These are phyloP conservation scores for Umbelopsis isabellina DNA, from an alignment of 192 early-diverging fungal species.

Conservation along the genomic window DNA sequence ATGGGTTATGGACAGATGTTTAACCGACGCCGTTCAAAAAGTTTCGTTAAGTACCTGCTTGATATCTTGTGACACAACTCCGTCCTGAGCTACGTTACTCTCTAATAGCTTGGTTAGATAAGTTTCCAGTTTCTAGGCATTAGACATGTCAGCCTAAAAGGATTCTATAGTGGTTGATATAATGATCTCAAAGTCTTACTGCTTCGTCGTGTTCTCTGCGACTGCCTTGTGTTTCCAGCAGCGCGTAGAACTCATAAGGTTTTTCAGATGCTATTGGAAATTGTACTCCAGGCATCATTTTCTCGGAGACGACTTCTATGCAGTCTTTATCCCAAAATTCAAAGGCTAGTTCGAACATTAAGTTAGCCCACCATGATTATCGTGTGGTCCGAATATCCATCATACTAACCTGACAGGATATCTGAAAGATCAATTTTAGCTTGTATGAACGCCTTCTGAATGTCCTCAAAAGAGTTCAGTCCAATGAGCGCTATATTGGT, in stretches of 20 bases:
- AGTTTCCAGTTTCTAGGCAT: slow-evolving; percentile 64
- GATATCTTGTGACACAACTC: slow-evolving; percentile 85
- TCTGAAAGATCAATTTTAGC: slow-evolving; percentile 84
- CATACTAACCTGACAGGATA: slow-evolving; percentile 69
- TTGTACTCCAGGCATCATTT: slow-evolving; percentile 57
- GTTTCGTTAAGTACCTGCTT: slow-evolving; percentile 16
- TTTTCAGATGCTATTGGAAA: slow-evolving; percentile 59
- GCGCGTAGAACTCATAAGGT: slow-evolving; percentile 80
- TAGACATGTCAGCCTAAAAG: not conserved
- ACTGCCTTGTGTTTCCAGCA: slow-evolving; percentile 92
- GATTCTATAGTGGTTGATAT: not conserved
- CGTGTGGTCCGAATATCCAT: not conserved
- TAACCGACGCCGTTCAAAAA: too few relatives aligned
- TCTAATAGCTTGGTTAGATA: slow-evolving; percentile 79
- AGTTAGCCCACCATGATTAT: not conserved
- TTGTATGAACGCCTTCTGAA: slow-evolving; percentile 76
- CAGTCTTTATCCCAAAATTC: slow-evolving; percentile 93
- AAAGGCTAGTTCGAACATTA: slow-evolving; percentile 60
- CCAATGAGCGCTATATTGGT: slow-evolving; percentile 80
- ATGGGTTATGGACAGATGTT: not conserved
- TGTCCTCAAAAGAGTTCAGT: slow-evolving; percentile 71
- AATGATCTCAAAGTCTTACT: slow-evolving; percentile 10
- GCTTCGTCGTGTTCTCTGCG: slow-evolving; percentile 92
- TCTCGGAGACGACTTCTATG: slow-evolving; percentile 71
- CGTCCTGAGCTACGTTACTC: slow-evolving; percentile 73